phyloP scores from a whole-genome alignment of 225 moss, liverwort and hornwort genomes.

The Climacium dendroides region DNA sequence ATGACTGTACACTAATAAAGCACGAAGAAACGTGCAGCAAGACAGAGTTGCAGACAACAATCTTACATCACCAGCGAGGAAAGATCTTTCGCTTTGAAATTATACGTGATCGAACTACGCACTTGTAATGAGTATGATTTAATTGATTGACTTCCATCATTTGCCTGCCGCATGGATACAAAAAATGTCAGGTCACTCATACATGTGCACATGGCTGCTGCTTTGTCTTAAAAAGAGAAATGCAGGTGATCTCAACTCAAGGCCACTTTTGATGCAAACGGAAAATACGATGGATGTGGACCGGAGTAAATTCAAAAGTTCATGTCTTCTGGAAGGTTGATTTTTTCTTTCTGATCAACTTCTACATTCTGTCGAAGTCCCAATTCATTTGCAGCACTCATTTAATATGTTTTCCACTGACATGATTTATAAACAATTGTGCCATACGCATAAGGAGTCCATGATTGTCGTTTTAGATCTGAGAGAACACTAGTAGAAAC shows the following conservation, averaged over 20 bases:
- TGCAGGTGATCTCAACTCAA: neutral
- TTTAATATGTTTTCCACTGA: neutral
- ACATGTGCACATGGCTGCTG: neutral
- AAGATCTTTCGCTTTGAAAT: neutral
- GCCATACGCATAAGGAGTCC: neutral
- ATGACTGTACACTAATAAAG: neutral
- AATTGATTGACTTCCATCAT: conserved; percentile 7
- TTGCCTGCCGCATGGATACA: neutral
- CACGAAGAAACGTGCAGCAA: neutral
- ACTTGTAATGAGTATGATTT: neutral
- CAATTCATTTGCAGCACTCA: neutral
- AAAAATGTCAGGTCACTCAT: conserved; percentile 10
- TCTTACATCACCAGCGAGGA: neutral
- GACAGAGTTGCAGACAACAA: neutral
- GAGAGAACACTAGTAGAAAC: neutral
- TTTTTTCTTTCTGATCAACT: neutral
- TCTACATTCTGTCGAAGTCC: neutral
- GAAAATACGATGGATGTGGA: neutral
- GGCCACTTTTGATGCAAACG: neutral
- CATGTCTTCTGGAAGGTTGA: neutral
- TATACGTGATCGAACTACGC: neutral
- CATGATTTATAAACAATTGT: neutral
- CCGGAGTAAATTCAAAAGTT: neutral
- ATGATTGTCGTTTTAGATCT: neutral
- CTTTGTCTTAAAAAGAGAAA: neutral